Conservation (phyloP, 257 asterid species). For the Lavandula angustifolia region DNA sequence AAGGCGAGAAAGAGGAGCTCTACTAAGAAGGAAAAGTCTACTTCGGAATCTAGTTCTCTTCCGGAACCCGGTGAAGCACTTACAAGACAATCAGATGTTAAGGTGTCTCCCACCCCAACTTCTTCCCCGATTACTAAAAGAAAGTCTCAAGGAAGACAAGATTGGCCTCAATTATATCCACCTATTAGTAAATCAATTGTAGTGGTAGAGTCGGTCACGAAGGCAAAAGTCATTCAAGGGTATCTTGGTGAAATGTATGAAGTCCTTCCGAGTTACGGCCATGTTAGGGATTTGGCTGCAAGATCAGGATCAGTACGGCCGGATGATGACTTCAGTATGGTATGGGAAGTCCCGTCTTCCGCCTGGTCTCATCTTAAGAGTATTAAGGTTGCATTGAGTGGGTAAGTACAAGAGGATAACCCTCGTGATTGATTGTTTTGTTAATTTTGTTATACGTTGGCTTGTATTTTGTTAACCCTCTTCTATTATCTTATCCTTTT, state of each 20-base stretch:
- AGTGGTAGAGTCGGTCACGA: conserved; percentile 84
- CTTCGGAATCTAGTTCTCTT: conserved; percentile 33
- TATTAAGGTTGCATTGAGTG: conserved; percentile 82
- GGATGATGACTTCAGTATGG: conserved; percentile 93
- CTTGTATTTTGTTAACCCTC: background rate
- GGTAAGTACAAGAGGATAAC: conserved; percentile 46
- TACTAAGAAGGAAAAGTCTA: conserved; percentile 42
- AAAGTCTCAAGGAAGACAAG: conserved; percentile 39
- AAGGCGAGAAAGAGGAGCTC: conserved; percentile 40
- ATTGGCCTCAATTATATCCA: conserved; percentile 71
- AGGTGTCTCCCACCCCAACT: conserved; percentile 32
- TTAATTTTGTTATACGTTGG: conserved; percentile 18
- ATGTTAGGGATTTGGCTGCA: conserved; percentile 95
- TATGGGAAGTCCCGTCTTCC: conserved; percentile 95
- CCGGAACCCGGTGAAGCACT: conserved; percentile 33
- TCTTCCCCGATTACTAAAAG: conserved; percentile 34
- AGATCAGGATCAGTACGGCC: conserved; percentile 98
- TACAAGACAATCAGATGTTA: conserved; percentile 34
- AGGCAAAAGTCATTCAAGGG: conserved; percentile 92
- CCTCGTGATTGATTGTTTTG: background rate
- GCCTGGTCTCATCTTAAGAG: conserved; percentile 97
- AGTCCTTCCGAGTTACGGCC: conserved; percentile 93
- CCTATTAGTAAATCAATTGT: conserved; percentile 70
- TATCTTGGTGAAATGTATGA: conserved; percentile 95
- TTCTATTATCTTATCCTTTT: conserved; percentile 35